These are phyloP conservation scores for Cladosporium oxysporum DNA, from an alignment of 2,329 filamentous ascomycete species.

Conservation along the genomic window DNA sequence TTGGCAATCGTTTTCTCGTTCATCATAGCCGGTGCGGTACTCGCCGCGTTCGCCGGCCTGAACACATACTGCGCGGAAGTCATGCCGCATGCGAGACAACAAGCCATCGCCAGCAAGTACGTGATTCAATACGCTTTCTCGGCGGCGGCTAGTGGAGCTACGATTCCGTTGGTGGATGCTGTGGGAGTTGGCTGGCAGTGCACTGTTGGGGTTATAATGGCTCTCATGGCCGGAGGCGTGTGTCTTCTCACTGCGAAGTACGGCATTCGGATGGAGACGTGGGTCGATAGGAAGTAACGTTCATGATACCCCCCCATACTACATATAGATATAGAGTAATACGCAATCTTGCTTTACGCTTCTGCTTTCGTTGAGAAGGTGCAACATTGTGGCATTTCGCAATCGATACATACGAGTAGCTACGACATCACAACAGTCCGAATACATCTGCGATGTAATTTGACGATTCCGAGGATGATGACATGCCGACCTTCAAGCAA, in stretches of 20 bases:
- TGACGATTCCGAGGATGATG: not conserved
- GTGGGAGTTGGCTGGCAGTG: constrained; percentile 68
- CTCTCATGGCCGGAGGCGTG: constrained; percentile 24
- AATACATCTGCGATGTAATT: not conserved
- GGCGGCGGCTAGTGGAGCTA: constrained; percentile 66
- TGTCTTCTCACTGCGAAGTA: constrained; percentile 23
- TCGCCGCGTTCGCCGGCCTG: constrained; percentile 70
- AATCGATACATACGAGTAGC: not conserved
- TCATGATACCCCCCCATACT: not conserved
- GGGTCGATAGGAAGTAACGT: constrained; percentile 22
- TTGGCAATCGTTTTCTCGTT: constrained; percentile 70
- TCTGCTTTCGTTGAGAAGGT: not conserved
- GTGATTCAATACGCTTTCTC: constrained; percentile 73
- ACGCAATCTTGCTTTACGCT: not conserved
- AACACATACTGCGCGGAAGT: constrained; percentile 81
- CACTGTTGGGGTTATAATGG: constrained; percentile 26
- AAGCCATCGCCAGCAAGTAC: constrained; percentile 73
- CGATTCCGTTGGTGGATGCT: constrained; percentile 66
- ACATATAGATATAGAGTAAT: constrained; percentile 4
- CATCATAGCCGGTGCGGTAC: constrained; percentile 66
- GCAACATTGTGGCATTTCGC: not conserved
- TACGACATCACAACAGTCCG: not conserved
- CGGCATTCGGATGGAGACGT: constrained; percentile 26
- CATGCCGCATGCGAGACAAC: constrained; percentile 67
- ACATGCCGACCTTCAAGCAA: not conserved